These are phyloP conservation scores for Hibiscus trionum DNA, from an alignment of 345 rosid genomes.

Conservation along the genomic window DNA sequence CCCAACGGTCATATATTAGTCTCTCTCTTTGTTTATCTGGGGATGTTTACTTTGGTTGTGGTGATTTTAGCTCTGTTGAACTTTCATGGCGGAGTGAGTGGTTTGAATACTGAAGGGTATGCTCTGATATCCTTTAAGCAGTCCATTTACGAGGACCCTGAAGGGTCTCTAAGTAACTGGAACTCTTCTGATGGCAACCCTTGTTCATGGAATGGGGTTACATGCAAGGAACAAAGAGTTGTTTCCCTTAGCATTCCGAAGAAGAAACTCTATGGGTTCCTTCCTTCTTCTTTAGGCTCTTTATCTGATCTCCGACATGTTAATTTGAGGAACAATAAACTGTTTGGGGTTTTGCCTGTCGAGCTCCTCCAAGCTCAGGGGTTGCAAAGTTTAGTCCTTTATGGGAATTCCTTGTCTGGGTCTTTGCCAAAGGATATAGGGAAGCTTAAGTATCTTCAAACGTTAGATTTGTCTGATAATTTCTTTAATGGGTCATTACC, in stretches of 20 bases:
- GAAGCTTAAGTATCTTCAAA: conserved; percentile 64
- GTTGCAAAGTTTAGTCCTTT: conserved; percentile 87
- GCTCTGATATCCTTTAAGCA: conserved; percentile 72
- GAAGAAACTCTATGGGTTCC: conserved; percentile 71
- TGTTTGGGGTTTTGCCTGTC: conserved; percentile 57
- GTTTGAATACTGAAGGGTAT: conserved; percentile 57
- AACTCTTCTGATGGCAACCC: conserved; percentile 66
- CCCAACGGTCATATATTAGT: background rate
- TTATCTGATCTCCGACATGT: conserved; percentile 81
- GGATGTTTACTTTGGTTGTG: conserved; percentile 27
- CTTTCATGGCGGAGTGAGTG: conserved; percentile 15
- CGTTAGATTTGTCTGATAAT: conserved; percentile 80
- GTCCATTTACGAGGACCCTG: conserved; percentile 67
- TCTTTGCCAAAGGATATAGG: conserved; percentile 62
- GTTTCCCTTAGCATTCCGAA: conserved; percentile 81
- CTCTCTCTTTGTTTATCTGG: background rate
- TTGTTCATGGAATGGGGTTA: conserved; percentile 92
- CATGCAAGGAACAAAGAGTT: conserved; percentile 76
- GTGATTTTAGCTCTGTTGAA: conserved; percentile 29
- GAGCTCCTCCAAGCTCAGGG: conserved; percentile 72
- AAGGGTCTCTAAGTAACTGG: conserved; percentile 74
- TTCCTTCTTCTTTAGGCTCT: conserved; percentile 74
- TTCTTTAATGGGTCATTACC: conserved; percentile 73
- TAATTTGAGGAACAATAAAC: conserved; percentile 73
- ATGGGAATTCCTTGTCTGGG: conserved; percentile 86